Evolutionary conservation across 78 protist genomes (phyloP), one percentile per base, ranked within the genome.

Genomic region (Tieghemostelium lacteum): DNA sequence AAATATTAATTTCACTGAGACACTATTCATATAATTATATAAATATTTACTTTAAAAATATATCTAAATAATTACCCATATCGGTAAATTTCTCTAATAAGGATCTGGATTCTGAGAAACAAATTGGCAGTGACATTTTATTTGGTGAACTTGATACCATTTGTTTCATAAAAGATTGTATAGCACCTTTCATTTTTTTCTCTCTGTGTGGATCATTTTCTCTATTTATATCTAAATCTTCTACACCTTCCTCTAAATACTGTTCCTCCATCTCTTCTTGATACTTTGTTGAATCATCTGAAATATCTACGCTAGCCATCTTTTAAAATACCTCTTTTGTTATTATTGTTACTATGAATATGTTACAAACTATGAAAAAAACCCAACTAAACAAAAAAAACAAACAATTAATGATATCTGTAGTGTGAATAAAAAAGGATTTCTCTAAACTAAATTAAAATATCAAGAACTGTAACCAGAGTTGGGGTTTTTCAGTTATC

Each of bases 11-110:
- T 45, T 45, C 10, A 14, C 10, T 45, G 6, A n/a, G n/a, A n/a
- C n/a, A n/a, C n/a, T n/a, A n/a, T n/a, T n/a, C n/a, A n/a, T n/a
- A n/a, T n/a, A 6, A 34, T 31, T 54, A 34, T 54, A 19, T 71
- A 29, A 12, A 34, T 12, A 69, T 63, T 34, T 83, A 83, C 91
- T 69, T 55, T 70, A 83, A 49, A 69, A 83, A 70, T 20, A 83
- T 64, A 24, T 83, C 91, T 6, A 83, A 33, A 42, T 42, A 69
- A 28, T 24, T 28, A n/a, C 91, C 91, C 50, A 69, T 62, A 61
- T 83, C 91, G 26, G 91, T 69, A 24, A 83, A 69, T 69, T 83
- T 83, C 34, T 83, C 91, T 4, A 83, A 40, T 1, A 83, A 45
- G 28, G 91, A 83, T 26, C 91, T 29, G 37, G 91, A 78, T n/a